A percentile compares a stretch with the other conserved stretches of the same genome.
Conservation (phyloP, 768 basidiomycete species). For the Serendipita sp. region DNA sequence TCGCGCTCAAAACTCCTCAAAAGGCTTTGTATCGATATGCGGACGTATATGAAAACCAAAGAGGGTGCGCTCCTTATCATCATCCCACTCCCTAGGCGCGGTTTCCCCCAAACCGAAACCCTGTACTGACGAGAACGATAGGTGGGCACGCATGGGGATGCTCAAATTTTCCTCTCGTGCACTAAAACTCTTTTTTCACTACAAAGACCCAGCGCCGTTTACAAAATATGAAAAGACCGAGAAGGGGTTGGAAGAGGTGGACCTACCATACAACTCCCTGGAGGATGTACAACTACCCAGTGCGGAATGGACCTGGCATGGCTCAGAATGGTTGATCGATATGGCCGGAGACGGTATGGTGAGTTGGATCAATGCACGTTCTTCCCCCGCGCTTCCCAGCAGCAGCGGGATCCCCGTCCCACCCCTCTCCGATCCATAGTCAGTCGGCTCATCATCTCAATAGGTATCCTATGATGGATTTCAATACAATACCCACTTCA, state of each 20-base stretch:
- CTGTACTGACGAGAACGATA: not conserved
- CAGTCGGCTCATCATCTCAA: not conserved
- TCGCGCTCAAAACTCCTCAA: not conserved
- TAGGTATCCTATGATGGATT: slow-evolving; percentile 5
- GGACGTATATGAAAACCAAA: slow-evolving; percentile 3
- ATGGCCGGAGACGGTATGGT: slow-evolving; percentile 1
- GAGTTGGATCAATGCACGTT: too few species aligned
- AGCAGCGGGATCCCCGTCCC: too few species aligned
- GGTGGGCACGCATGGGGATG: not conserved
- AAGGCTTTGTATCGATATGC: slow-evolving; percentile 4
- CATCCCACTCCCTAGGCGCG: too few species aligned
- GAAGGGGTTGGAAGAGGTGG: slow-evolving; percentile 2
- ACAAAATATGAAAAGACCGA: not conserved
- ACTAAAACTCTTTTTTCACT: not conserved
- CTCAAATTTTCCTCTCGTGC: not conserved
- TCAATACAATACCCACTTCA: slow-evolving; percentile 6
- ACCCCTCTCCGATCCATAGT: not conserved
- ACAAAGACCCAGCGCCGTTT: slow-evolving; percentile 4
- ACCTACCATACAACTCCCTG: slow-evolving; percentile 4
- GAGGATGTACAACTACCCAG: slow-evolving; percentile 2
- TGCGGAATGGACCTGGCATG: not conserved
- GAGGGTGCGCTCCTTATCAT: not conserved
- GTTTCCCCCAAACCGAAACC: not conserved
- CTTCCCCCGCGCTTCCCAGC: too few species aligned
- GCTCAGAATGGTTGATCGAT: slow-evolving; percentile 1